These are phyloP conservation scores for Lagenidium giganteum DNA, from an alignment of 352 stramenopile genomes.

Conservation along the genomic window DNA sequence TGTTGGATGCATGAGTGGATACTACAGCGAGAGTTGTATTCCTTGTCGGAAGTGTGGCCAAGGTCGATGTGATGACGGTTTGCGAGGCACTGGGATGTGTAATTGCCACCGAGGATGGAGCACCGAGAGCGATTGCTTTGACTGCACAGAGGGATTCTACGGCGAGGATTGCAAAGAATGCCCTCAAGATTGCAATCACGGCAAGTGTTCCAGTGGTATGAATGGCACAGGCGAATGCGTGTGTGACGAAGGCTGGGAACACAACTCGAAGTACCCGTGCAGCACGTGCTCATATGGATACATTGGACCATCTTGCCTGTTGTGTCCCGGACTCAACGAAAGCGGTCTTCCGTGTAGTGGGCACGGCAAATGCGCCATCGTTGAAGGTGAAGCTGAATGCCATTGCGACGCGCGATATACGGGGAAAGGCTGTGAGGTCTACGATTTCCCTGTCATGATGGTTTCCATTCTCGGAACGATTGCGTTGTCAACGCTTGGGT, in stretches of 20 bases:
- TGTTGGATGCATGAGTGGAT: constrained; percentile 81
- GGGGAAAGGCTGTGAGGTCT: constrained; percentile 68
- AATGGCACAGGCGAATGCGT: constrained; percentile 78
- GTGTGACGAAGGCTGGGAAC: constrained; percentile 68
- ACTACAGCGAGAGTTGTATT: constrained; percentile 69
- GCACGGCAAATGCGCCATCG: constrained; percentile 61
- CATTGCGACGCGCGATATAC: constrained; percentile 73
- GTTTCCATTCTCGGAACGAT: constrained; percentile 74
- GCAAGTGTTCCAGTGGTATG: constrained; percentile 64
- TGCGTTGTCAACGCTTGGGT: constrained; percentile 71
- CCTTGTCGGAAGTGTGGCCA: constrained; percentile 73
- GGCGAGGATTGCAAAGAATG: constrained; percentile 67
- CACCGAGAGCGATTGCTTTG: constrained; percentile 66
- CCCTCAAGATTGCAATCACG: constrained; percentile 68
- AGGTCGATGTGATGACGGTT: constrained; percentile 75
- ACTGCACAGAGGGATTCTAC: constrained; percentile 81
- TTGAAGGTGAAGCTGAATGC: constrained; percentile 46
- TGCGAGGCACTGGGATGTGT: constrained; percentile 70
- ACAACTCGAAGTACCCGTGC: constrained; percentile 57
- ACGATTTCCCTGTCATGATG: constrained; percentile 84
- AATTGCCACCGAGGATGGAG: constrained; percentile 82
- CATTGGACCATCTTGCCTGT: constrained; percentile 57
- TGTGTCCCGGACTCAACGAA: constrained; percentile 73
- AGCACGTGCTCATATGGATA: constrained; percentile 73
- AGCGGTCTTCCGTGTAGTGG: constrained; percentile 66